Evolutionary conservation across 1,284 basidiomycete genomes (phyloP).

Genomic region (Spongiforma sp.): DNA sequence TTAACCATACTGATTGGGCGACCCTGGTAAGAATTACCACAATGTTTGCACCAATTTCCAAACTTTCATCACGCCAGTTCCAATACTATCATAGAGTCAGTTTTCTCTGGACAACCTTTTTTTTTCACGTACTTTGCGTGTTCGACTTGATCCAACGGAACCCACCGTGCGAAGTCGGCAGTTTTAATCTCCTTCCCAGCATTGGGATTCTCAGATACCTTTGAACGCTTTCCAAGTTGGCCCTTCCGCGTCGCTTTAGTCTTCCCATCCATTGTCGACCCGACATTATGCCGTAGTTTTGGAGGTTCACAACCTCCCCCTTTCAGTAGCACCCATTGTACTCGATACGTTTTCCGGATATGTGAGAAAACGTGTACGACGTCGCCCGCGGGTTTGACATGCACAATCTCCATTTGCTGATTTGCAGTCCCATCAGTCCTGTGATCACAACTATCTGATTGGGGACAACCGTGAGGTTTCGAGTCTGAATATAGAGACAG

Average conservation of each 20-base stretch:
- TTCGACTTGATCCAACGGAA: slow-evolving; percentile 55
- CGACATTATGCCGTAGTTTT: slow-evolving; percentile 15
- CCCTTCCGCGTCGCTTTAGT: slow-evolving; percentile 9
- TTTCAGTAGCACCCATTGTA: slow-evolving; percentile 71
- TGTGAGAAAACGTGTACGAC: slow-evolving; percentile 91
- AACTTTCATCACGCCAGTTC: slow-evolving; percentile 65
- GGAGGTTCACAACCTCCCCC: slow-evolving; percentile 52
- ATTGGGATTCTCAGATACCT: slow-evolving; percentile 12
- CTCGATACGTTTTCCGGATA: slow-evolving; percentile 88
- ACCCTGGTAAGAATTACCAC: slow-evolving; percentile 22
- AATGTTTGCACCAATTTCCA: slow-evolving; percentile 50
- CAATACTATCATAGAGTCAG: slow-evolving; percentile 46
- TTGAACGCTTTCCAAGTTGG: slow-evolving; percentile 19
- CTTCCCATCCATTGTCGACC: slow-evolving; percentile 1
- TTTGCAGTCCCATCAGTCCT: slow-evolving; percentile 3
- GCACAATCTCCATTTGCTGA: slow-evolving; percentile 43
- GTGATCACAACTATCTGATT: not conserved
- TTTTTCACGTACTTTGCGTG: slow-evolving; percentile 64
- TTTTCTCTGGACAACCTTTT: not conserved
- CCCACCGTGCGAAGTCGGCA: slow-evolving; percentile 50
- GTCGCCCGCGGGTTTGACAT: slow-evolving; percentile 60
- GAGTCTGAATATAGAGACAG: slow-evolving; percentile 14
- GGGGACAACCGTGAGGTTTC: slow-evolving; percentile 9
- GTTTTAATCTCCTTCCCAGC: slow-evolving; percentile 13
- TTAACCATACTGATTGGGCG: no score